Conservation (phyloP, 192 early-diverging fungal species). For the Mortierella claussenii region DNA sequence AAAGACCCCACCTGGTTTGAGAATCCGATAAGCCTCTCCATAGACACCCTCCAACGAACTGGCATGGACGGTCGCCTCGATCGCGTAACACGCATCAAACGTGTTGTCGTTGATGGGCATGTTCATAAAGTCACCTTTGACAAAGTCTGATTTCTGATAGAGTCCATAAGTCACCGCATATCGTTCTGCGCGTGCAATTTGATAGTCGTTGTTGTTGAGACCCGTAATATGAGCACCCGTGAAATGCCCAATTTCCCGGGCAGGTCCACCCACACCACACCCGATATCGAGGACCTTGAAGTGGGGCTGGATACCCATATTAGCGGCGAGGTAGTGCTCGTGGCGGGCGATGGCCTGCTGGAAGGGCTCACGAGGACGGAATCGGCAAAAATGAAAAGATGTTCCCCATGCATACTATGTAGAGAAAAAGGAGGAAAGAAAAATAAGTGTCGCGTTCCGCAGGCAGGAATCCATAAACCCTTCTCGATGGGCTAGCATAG, state of each 20-base stretch:
- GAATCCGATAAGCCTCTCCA: slow-evolving; percentile 86
- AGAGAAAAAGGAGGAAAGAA: neutral
- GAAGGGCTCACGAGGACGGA: slow-evolving; percentile 80
- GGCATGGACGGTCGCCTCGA: slow-evolving; percentile 95
- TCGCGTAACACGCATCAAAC: slow-evolving; percentile 95
- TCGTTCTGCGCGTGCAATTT: slow-evolving; percentile 80
- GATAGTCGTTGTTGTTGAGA: slow-evolving; percentile 97
- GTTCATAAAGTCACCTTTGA: slow-evolving; percentile 85
- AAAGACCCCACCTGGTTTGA: slow-evolving; percentile 94
- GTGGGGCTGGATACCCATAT: slow-evolving; percentile 73
- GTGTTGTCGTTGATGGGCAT: slow-evolving; percentile 86
- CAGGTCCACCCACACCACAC: slow-evolving; percentile 95
- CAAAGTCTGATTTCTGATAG: slow-evolving; percentile 57
- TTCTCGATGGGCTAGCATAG: neutral
- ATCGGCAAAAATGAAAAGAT: slow-evolving; percentile 93
- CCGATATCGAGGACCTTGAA: slow-evolving; percentile 91
- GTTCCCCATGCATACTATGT: slow-evolving; percentile 81
- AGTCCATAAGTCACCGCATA: slow-evolving; percentile 80
- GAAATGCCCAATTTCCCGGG: slow-evolving; percentile 92
- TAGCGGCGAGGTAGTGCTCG: slow-evolving; percentile 87
- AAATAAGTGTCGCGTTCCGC: neutral
- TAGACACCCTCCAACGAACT: slow-evolving; percentile 88
- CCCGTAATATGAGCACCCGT: slow-evolving; percentile 91
- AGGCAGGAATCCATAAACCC: no score
- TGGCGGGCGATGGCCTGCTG: slow-evolving; percentile 87